A percentile compares a stretch with the other conserved stretches of the same genome.
phyloP scores from a whole-genome alignment of 768 basidiomycete species.

The Rhizopogon salebrosus region DNA sequence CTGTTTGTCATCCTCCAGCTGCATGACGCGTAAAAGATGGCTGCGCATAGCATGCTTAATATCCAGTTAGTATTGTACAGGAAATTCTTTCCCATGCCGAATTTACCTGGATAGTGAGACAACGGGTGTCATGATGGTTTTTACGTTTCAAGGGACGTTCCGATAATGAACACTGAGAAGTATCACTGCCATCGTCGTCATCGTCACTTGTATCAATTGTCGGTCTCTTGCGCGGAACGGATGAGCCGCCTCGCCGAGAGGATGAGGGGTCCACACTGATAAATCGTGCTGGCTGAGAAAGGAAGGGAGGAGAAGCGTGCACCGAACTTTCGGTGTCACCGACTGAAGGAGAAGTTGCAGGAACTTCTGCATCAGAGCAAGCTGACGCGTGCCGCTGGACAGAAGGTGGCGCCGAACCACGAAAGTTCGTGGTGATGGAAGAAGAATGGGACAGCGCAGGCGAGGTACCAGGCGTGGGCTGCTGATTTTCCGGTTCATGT shows the following conservation, averaged over 20 bases:
- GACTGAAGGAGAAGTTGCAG: conserved; percentile 5
- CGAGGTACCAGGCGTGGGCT: conserved; percentile 25
- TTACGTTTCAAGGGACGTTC: conserved; percentile 37
- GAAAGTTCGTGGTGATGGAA: conserved; percentile 9
- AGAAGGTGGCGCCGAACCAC: conserved; percentile 14
- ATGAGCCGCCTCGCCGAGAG: background rate
- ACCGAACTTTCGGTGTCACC: conserved; percentile 3
- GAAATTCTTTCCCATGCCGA: background rate
- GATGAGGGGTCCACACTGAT: conserved; percentile 12
- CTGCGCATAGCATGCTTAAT: conserved; percentile 64
- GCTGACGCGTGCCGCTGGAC: background rate
- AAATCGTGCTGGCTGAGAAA: conserved; percentile 16
- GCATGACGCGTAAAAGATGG: conserved; percentile 60
- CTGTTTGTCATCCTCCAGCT: conserved; percentile 46
- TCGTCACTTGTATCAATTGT: conserved; percentile 31
- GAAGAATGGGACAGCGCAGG: conserved; percentile 25
- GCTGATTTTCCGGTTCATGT: conserved; percentile 3
- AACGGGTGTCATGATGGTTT: conserved; percentile 60
- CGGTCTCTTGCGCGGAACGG: conserved; percentile 24
- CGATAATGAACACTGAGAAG: conserved; percentile 27
- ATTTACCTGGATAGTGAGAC: conserved; percentile 63
- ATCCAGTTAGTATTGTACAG: background rate
- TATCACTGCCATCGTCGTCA: conserved; percentile 29
- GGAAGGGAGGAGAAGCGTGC: conserved; percentile 12
- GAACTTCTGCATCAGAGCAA: conserved; percentile 2